A percentile compares a stretch with the other conserved stretches of the same genome.
phyloP scores from a whole-genome alignment of 2,329 filamentous ascomycete species.

The Colletotrichum caudatum region DNA sequence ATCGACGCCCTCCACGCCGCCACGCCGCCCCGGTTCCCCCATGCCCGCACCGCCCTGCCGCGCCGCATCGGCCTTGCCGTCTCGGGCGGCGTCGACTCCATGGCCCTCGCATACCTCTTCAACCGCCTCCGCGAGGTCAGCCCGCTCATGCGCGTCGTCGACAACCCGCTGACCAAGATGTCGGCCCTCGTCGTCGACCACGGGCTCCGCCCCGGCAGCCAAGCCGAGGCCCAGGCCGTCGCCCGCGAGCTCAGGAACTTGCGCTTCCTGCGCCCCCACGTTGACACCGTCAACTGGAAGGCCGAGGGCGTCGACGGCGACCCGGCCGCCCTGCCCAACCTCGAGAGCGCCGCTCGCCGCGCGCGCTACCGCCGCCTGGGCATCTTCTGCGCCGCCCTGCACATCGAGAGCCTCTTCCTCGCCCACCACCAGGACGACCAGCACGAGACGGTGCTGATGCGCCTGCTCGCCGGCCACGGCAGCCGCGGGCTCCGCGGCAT shows the following conservation, averaged over 20 bases:
- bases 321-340: constrained; percentile 63
- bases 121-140: constrained; percentile 56
- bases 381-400: constrained; percentile 62
- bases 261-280: constrained; percentile 47
- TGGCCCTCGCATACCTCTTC: constrained; percentile 88
- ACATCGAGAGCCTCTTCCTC: constrained; percentile 74
- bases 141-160: constrained; percentile 55
- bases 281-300: constrained; percentile 63
- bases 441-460: constrained; percentile 88
- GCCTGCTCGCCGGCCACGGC: constrained; percentile 75
- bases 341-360: constrained; percentile 82
- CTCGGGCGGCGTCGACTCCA: constrained; percentile 97
- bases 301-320: constrained; percentile 47
- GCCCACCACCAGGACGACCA: constrained; percentile 94
- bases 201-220: constrained; percentile 64
- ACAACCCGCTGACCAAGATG: constrained; percentile 58
- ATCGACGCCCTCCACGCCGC: constrained; percentile 63
- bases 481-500: constrained; percentile 82
- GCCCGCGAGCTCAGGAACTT: constrained; percentile 52
- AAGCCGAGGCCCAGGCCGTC: constrained; percentile 64
- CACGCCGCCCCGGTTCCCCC: constrained; percentile 63
- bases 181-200: constrained; percentile 69
- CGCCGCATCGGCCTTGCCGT: constrained; percentile 76
- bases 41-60: constrained; percentile 49
- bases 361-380: constrained; percentile 81